A percentile compares a stretch with the other conserved stretches of the same genome.
Conservation (phyloP, 2,329 filamentous ascomycete species). For the Penicillium sp. region DNA sequence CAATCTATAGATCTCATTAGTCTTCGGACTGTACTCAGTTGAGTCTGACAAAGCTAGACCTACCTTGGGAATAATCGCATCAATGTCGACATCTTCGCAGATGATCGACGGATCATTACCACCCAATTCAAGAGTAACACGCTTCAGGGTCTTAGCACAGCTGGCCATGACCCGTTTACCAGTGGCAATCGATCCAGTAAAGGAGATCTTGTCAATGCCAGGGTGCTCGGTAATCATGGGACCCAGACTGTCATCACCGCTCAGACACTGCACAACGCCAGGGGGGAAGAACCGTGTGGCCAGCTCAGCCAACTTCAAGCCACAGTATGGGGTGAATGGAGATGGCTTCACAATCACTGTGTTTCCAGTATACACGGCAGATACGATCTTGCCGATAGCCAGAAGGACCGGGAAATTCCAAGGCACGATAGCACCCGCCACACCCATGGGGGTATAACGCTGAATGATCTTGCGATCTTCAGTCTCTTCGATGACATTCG, state of each 20-base stretch:
- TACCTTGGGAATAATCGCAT: slow-evolving; percentile 49
- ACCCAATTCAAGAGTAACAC: slow-evolving; percentile 60
- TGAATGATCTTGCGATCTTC: slow-evolving; percentile 44
- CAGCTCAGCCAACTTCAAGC: slow-evolving; percentile 61
- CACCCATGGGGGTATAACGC: slow-evolving; percentile 48
- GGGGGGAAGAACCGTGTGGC: slow-evolving; percentile 58
- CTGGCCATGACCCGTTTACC: slow-evolving; percentile 58
- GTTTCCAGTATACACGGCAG: slow-evolving; percentile 60
- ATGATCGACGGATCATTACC: slow-evolving; percentile 64
- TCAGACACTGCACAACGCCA: slow-evolving; percentile 63
- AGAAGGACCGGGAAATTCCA: slow-evolving; percentile 61
- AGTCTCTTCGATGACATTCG: slow-evolving; percentile 57
- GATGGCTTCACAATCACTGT: slow-evolving; percentile 63
- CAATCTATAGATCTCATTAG: slow-evolving; percentile 41
- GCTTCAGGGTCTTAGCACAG: slow-evolving; percentile 60
- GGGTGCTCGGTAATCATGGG: slow-evolving; percentile 61
- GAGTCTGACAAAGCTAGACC: too few species aligned
- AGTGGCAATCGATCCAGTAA: slow-evolving; percentile 63
- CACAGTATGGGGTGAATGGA: slow-evolving; percentile 58
- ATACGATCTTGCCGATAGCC: slow-evolving; percentile 58
- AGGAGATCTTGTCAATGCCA: slow-evolving; percentile 63
- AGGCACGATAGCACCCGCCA: slow-evolving; percentile 62
- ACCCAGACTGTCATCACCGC: slow-evolving; percentile 61
- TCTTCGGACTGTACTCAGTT: background rate
- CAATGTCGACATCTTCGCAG: slow-evolving; percentile 60